phyloP scores from a whole-genome alignment of 352 stramenopile species.

The Globisporangium nunn region DNA sequence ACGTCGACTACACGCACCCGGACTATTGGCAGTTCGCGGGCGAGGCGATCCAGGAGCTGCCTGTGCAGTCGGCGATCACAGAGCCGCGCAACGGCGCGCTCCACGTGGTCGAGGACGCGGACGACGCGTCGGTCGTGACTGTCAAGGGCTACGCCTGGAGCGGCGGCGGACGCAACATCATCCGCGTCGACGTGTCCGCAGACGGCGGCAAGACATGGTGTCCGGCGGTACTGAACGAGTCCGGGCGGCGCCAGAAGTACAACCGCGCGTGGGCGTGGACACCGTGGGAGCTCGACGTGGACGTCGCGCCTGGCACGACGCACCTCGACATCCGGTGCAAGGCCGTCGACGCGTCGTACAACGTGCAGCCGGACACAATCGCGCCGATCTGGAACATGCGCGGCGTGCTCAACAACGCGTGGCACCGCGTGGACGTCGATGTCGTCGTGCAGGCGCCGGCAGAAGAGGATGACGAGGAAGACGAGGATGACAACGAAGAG shows the following conservation, averaged over 20 bases:
- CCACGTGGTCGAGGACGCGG: conserved; percentile 41
- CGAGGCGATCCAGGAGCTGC: conserved; percentile 88
- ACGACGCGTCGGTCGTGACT: conserved; percentile 42
- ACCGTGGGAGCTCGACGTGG: conserved; percentile 91
- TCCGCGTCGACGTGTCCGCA: conserved; percentile 93
- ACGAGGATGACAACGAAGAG: conserved; percentile 19
- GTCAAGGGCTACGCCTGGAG: conserved; percentile 93
- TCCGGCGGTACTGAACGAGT: conserved; percentile 60
- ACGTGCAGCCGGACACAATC: conserved; percentile 94
- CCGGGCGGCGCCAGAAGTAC: conserved; percentile 60
- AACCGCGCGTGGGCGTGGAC: conserved; percentile 94
- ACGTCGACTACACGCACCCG: conserved; percentile 72
- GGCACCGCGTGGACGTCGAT: conserved; percentile 80
- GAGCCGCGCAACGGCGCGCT: conserved; percentile 74
- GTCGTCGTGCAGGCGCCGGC: conserved; percentile 14
- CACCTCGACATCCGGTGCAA: conserved; percentile 89
- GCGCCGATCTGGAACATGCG: conserved; percentile 97
- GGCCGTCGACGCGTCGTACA: conserved; percentile 93
- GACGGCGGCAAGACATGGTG: conserved; percentile 94
- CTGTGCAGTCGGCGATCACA: conserved; percentile 87
- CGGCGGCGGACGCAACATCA: conserved; percentile 92
- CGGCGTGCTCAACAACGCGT: conserved; percentile 96
- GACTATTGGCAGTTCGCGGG: conserved; percentile 79
- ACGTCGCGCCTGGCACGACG: conserved; percentile 33
- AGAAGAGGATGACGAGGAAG: conserved; percentile 22